Percentiles rank a stretch among this genome's conserved stretches.
These are phyloP conservation scores for Kuraishia piskuri DNA, from an alignment of 805 yeast genomes.

Conservation along the genomic window DNA sequence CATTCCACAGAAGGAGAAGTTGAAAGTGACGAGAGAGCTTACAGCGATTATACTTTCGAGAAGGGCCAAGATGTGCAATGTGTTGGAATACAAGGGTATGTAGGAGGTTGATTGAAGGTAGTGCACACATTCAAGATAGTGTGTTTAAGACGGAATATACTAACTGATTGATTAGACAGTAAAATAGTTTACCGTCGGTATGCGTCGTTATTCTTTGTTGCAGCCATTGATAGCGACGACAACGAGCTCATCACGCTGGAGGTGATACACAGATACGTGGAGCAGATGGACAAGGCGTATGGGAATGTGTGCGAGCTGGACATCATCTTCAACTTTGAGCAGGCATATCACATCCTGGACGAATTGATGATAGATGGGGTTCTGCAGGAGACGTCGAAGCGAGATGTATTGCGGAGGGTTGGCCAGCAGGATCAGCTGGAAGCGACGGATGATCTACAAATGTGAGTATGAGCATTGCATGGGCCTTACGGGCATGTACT, in stretches of 20 bases:
- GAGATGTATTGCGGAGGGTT: conserved; percentile 70
- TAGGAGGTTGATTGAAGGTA: background rate
- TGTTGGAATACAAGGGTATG: conserved; percentile 66
- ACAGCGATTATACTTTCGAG: conserved; percentile 80
- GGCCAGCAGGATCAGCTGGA: conserved; percentile 85
- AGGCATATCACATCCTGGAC: conserved; percentile 87
- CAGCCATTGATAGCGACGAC: conserved; percentile 75
- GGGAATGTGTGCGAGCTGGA: conserved; percentile 96
- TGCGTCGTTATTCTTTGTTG: conserved; percentile 86
- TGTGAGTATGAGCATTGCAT: background rate
- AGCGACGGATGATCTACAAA: conserved; percentile 47
- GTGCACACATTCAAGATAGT: background rate
- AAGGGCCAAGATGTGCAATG: conserved; percentile 92
- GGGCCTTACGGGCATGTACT: background rate
- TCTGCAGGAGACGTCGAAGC: conserved; percentile 72
- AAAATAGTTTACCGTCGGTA: conserved; percentile 88
- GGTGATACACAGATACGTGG: conserved; percentile 86
- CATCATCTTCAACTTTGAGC: conserved; percentile 90
- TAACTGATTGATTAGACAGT: conserved; percentile 32
- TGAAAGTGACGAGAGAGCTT: conserved; percentile 75
- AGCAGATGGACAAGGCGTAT: conserved; percentile 91
- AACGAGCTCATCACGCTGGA: conserved; percentile 86
- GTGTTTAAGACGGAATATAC: background rate
- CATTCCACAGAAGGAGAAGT: conserved; percentile 75
- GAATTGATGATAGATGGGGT: conserved; percentile 87